phyloP scores from a whole-genome alignment of 345 rosid species.

The Gossypium thurberi region DNA sequence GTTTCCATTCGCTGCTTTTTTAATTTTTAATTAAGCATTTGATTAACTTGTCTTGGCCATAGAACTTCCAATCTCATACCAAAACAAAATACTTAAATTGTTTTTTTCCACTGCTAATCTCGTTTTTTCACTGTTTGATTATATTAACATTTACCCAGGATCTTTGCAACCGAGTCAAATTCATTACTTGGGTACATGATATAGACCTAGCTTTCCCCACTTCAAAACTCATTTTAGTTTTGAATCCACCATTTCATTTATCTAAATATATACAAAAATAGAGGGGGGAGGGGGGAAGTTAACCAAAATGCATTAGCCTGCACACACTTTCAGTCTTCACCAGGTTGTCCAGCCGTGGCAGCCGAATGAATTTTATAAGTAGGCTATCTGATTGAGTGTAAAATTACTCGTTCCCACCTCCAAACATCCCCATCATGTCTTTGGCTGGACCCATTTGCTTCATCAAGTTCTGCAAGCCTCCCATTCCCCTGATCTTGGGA shows the following conservation, averaged over 20 bases:
- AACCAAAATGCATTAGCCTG: background rate
- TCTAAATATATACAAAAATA: background rate
- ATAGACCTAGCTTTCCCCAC: background rate
- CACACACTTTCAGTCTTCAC: background rate
- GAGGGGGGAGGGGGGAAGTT: no score
- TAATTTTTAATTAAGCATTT: no score
- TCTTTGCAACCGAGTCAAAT: no score
- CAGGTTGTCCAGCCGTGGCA: background rate
- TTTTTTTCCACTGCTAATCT: no score
- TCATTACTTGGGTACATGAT: no score
- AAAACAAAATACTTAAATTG: no score
- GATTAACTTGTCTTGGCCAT: no score
- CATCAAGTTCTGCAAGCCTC: conserved; percentile 82
- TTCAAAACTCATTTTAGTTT: background rate
- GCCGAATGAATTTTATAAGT: background rate
- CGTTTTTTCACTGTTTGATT: no score
- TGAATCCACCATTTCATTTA: background rate
- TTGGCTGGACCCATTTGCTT: conserved; percentile 74
- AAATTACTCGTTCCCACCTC: conserved; percentile 41
- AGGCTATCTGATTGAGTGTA: no score
- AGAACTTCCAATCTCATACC: no score
- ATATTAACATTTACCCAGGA: no score
- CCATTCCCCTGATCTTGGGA: conserved; percentile 12
- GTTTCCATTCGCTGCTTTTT: no score
- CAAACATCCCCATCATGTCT: conserved; percentile 95